These are phyloP conservation scores for Penicillium cinerascens DNA, from an alignment of 495 filamentous ascomycete genomes.

Conservation along the genomic window DNA sequence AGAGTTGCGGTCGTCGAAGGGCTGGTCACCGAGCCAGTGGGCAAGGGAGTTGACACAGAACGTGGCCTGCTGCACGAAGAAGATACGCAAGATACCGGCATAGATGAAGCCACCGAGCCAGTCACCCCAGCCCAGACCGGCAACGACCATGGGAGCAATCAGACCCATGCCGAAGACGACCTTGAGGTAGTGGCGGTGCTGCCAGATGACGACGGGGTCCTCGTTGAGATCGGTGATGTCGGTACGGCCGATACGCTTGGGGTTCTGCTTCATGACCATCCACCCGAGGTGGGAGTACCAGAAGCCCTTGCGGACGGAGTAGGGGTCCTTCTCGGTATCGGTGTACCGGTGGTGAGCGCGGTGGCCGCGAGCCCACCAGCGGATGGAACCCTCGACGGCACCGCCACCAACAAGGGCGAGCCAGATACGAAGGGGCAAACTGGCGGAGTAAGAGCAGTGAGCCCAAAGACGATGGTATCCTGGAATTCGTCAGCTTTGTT, in stretches of 20 bases:
- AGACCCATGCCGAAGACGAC: slow-evolving; percentile 85
- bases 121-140: slow-evolving; percentile 87
- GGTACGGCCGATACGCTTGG: slow-evolving; percentile 87
- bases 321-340: slow-evolving; percentile 98
- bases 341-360: slow-evolving; percentile 98
- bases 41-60: slow-evolving; percentile 99
- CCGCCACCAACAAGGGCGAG: slow-evolving; percentile 89
- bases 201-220: slow-evolving; percentile 89
- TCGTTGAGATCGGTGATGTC: slow-evolving; percentile 97
- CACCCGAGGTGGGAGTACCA: slow-evolving; percentile 93
- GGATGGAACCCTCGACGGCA: slow-evolving; percentile 91
- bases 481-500: slow-evolving; percentile 29
- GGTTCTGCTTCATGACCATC: slow-evolving; percentile 95
- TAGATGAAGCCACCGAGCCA: slow-evolving; percentile 92
- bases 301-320: slow-evolving; percentile 96
- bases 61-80: slow-evolving; percentile 98
- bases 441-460: slow-evolving; percentile 92
- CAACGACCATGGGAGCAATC: slow-evolving; percentile 75
- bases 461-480: slow-evolving; percentile 93
- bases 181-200: slow-evolving; percentile 92
- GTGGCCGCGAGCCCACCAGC: slow-evolving; percentile 98
- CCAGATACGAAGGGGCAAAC: slow-evolving; percentile 83
- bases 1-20: slow-evolving; percentile 98
- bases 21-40: slow-evolving; percentile 98
- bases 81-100: slow-evolving; percentile 90